phyloP scores from a whole-genome alignment of 345 rosid species.

The Bruguiera sexangula region DNA sequence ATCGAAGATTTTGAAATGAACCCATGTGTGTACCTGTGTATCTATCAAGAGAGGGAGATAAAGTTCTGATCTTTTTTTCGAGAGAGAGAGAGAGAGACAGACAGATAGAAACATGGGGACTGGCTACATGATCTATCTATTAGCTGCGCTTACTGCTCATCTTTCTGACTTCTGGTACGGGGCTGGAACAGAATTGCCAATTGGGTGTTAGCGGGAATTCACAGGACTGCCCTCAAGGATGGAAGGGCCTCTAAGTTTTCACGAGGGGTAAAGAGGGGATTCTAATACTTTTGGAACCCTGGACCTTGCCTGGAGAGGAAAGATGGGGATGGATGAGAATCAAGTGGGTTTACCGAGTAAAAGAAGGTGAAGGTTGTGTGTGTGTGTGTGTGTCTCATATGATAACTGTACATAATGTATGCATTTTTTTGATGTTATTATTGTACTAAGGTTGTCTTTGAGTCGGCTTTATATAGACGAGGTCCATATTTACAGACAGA shows the following conservation, averaged over 20 bases:
- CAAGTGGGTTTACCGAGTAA: neutral
- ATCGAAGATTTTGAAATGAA: constrained; percentile 24
- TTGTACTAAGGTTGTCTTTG: too few relatives aligned
- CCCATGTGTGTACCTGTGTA: constrained; percentile 26
- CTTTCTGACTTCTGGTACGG: neutral
- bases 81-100: constrained; percentile 7
- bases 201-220: neutral
- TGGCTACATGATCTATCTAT: neutral
- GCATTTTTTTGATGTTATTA: neutral
- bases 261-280: neutral
- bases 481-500: too few relatives aligned
- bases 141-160: neutral
- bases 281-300: neutral
- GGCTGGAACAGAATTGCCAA: neutral
- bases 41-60: constrained; percentile 6
- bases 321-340: neutral
- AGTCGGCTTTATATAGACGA: too few relatives aligned
- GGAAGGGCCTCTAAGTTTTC: neutral
- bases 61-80: neutral
- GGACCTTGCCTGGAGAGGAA: neutral
- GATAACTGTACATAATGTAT: neutral
- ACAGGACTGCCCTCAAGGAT: neutral
- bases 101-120: constrained; percentile 11
- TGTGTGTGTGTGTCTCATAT: neutral
- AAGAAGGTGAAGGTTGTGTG: neutral